Conservation (phyloP, 306 rosid genomes). For the Prunus dulcis region DNA sequence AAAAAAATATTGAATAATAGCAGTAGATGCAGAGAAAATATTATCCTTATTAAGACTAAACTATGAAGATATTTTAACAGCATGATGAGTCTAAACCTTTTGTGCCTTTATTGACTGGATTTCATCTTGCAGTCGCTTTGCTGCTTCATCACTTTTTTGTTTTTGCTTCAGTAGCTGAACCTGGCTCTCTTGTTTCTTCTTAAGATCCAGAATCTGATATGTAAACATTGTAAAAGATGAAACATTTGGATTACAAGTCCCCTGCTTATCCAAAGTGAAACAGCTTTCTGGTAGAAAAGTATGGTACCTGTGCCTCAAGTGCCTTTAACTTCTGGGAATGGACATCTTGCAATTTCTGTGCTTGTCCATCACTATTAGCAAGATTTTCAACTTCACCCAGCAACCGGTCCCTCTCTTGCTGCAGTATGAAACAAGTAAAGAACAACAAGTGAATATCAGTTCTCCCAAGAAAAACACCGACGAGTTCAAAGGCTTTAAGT, state of each 20-base stretch:
- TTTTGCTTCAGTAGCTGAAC: slow-evolving; percentile 97
- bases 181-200: slow-evolving; percentile 98
- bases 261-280: slow-evolving; percentile 9
- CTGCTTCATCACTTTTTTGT: slow-evolving; percentile 98
- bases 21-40: background rate
- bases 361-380: slow-evolving; percentile 94
- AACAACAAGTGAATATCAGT: slow-evolving; percentile 21
- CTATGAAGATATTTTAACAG: slow-evolving; percentile 8
- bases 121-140: slow-evolving; percentile 95
- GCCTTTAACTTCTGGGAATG: slow-evolving; percentile 89
- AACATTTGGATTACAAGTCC: slow-evolving; percentile 17
- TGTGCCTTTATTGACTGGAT: slow-evolving; percentile 96
- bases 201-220: slow-evolving; percentile 81
- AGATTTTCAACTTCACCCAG: slow-evolving; percentile 96
- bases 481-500: slow-evolving; percentile 25
- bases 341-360: slow-evolving; percentile 85
- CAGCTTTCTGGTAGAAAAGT: slow-evolving; percentile 1
- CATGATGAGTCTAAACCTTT: slow-evolving; percentile 54
- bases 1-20: background rate
- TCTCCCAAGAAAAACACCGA: slow-evolving; percentile 20
- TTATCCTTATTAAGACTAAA: background rate
- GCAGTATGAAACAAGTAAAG: slow-evolving; percentile 36
- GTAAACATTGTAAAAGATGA: slow-evolving; percentile 27
- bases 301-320: slow-evolving; percentile 85
- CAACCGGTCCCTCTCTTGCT: slow-evolving; percentile 93